A percentile compares a stretch with the other conserved stretches of the same genome.
phyloP scores from a whole-genome alignment of 208 protist genomes.

The Leishmania martiniquensis region DNA sequence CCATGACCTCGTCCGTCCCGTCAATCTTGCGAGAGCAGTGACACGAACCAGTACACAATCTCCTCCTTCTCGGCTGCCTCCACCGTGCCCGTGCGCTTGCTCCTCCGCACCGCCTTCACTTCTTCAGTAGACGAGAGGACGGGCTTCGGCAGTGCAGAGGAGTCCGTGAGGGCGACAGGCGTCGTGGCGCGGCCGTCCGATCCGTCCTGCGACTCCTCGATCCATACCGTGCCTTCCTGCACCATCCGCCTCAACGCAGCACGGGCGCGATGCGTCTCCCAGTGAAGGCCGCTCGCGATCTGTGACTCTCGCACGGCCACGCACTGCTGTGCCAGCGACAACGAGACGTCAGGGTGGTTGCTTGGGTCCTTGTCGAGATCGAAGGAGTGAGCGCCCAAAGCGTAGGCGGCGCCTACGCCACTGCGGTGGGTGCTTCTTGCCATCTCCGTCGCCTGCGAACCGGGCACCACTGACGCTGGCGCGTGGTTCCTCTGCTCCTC shows the following conservation, averaged over 20 bases:
- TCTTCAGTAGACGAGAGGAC: conserved; percentile 11
- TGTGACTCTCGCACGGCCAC: conserved; percentile 57
- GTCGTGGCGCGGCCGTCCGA: background rate
- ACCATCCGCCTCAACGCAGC: conserved; percentile 69
- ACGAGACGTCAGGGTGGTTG: conserved; percentile 3
- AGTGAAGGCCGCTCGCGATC: conserved; percentile 50
- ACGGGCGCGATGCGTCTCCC: conserved; percentile 66
- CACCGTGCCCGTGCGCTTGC: conserved; percentile 3
- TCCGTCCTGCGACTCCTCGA: conserved; percentile 39
- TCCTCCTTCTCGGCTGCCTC: conserved; percentile 12
- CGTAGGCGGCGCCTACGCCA: conserved; percentile 52
- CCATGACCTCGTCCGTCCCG: background rate
- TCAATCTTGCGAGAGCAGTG: conserved; percentile 38
- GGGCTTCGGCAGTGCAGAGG: conserved; percentile 3
- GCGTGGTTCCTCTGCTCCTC: background rate
- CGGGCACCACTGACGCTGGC: background rate
- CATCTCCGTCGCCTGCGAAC: background rate
- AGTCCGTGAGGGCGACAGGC: background rate
- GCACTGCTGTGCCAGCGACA: conserved; percentile 50
- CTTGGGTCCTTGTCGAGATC: conserved; percentile 9
- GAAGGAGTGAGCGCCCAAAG: conserved; percentile 51
- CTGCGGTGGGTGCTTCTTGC: conserved; percentile 6
- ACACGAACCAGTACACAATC: conserved; percentile 65
- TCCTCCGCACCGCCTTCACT: conserved; percentile 34
- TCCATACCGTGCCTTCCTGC: conserved; percentile 83